Base-by-base conservation (phyloP, 345 rosid species). In the Lumnitzera littorea region DNA sequence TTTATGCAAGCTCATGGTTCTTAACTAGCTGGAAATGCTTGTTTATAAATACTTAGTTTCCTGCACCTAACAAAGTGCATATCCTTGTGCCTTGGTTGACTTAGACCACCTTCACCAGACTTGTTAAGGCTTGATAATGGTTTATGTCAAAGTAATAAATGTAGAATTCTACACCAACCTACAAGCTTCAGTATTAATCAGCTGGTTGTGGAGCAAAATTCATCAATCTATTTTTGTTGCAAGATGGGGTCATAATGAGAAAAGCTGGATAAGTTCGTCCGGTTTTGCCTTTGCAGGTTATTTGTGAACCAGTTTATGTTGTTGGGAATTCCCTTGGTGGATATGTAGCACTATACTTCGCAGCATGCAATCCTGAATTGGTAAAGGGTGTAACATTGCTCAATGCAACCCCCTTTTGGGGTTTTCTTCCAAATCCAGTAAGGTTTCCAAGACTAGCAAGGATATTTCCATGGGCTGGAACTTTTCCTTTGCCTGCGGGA, bases 371-470 rank as follows among this genome's bases (percentile, higher is more conserved):
- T 71, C 97, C 97, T 53, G 80, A 89, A 13, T 68, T 86, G 67
- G 97, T 94, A 72, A 87, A 87, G 69, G 99, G 99, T 56, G 84
- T 90, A 53, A 89, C 95, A 1, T 71, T 89, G 76, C 90, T 94
- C 15, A 94, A 94, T 54, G 97, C 99, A 7, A 90, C 99, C 53
- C 99, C 97, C n/a, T 89, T 89, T 69, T 94, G 97, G 99, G 99
- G 99, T 48, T 84, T 94, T 69, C 77, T 83, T 46, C 97, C 99
- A 11, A 94, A 94, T 76, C 95, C 95, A 47, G 24, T 70, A 62
- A 81, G 71, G 71, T 89, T 85, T 53, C 99, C 99, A 15, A 50
- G 56, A 67, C 68, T 89, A 56, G 87, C 99, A 52, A 78, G 78
- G 62, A 46, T 88, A 49, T 84, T 89, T 74, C 89, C 88, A 54